Percentiles rank a stretch among this genome's conserved stretches.
phyloP scores from a whole-genome alignment of 2,329 filamentous ascomycete species.

The Aureobasidium uvarum region DNA sequence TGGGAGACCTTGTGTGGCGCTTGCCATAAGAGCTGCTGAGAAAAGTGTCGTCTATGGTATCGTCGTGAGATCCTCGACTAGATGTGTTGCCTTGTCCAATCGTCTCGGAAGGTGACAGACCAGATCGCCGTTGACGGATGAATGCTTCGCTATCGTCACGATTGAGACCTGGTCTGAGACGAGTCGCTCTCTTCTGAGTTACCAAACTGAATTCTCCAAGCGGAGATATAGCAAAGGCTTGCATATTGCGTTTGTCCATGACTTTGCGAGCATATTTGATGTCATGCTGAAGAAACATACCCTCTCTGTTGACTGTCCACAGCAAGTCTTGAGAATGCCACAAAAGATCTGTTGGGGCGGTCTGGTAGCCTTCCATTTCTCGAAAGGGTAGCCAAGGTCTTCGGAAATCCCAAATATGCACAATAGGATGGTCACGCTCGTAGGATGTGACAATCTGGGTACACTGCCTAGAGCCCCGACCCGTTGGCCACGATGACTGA shows the following conservation, averaged over 20 bases:
- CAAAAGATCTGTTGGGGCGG: conserved; percentile 58
- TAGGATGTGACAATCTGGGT: conserved; percentile 63
- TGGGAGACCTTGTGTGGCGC: conserved; percentile 40
- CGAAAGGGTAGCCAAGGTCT: conserved; percentile 61
- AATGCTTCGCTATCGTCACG: conserved; percentile 21
- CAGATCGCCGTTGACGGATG: conserved; percentile 15
- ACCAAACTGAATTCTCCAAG: conserved; percentile 57
- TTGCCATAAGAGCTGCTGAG: conserved; percentile 49
- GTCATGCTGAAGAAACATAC: conserved; percentile 62
- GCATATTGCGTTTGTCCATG: conserved; percentile 57
- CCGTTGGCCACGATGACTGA: conserved; percentile 53
- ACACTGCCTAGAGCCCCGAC: conserved; percentile 57
- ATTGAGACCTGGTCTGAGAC: conserved; percentile 17
- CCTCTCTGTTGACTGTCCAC: conserved; percentile 63
- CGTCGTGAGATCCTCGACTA: conserved; percentile 49
- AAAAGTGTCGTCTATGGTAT: conserved; percentile 56
- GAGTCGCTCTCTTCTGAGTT: conserved; percentile 49
- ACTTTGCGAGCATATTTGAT: conserved; percentile 59
- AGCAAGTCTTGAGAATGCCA: conserved; percentile 64
- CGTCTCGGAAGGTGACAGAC: not conserved
- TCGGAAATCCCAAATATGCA: conserved; percentile 65
- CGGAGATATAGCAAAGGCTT: conserved; percentile 58
- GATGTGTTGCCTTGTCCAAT: not conserved
- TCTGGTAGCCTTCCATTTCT: conserved; percentile 57
- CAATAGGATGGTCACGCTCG: conserved; percentile 58